Percentiles rank a stretch among this genome's conserved stretches.
These are phyloP conservation scores for Pyronema omphalodes DNA, from an alignment of 495 filamentous ascomycete genomes.

Conservation along the genomic window DNA sequence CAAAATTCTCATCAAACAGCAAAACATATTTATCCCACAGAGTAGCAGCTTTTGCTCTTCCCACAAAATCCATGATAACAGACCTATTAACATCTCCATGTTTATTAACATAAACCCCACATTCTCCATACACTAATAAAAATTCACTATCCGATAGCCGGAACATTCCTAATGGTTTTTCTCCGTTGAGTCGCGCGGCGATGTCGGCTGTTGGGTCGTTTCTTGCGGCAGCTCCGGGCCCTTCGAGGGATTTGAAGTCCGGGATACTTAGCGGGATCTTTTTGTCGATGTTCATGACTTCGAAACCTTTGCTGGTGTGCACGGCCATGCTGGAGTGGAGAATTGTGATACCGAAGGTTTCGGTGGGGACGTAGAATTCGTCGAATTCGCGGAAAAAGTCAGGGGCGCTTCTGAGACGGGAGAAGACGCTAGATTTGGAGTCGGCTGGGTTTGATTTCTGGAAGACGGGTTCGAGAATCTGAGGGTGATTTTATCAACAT, in stretches of 20 bases:
- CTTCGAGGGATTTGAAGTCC: slow-evolving; percentile 21
- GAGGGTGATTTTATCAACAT: neutral
- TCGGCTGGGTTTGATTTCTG: slow-evolving; percentile 45
- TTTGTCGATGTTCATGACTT: slow-evolving; percentile 90
- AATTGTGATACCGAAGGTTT: slow-evolving; percentile 85
- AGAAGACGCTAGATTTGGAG: slow-evolving; percentile 53
- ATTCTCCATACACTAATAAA: slow-evolving; percentile 82
- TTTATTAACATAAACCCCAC: slow-evolving; percentile 94
- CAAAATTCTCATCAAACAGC: slow-evolving; percentile 73
- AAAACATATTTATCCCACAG: slow-evolving; percentile 69
- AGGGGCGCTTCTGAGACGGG: slow-evolving; percentile 44
- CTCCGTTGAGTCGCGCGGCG: slow-evolving; percentile 55
- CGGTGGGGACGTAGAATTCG: slow-evolving; percentile 96
- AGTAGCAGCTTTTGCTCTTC: slow-evolving; percentile 54
- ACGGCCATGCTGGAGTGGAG: slow-evolving; percentile 88
- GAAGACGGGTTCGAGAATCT: slow-evolving; percentile 78
- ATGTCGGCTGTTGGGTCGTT: slow-evolving; percentile 34
- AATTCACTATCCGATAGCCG: slow-evolving; percentile 84
- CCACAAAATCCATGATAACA: slow-evolving; percentile 95
- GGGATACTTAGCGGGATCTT: slow-evolving; percentile 85
- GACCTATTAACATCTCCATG: slow-evolving; percentile 83
- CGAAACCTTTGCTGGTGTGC: slow-evolving; percentile 62
- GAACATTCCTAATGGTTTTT: slow-evolving; percentile 89
- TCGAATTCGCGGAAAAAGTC: slow-evolving; percentile 97
- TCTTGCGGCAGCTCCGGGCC: slow-evolving; percentile 32